Conservation (phyloP, 768 basidiomycete species). For the Tricholoma furcatifolium region DNA sequence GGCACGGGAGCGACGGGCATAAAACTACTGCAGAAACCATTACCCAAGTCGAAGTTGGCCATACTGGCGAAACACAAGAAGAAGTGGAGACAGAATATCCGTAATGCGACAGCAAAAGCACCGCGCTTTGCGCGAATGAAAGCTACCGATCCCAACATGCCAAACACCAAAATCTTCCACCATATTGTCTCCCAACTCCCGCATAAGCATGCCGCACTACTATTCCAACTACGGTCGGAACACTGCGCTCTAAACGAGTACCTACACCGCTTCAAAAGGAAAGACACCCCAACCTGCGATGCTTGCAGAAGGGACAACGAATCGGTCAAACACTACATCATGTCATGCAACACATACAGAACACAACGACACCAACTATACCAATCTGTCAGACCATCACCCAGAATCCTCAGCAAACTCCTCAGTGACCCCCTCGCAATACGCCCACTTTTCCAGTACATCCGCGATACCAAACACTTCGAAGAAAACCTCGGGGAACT, state of each 20-base stretch:
- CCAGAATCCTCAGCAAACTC: no score
- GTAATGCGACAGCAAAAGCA: not conserved
- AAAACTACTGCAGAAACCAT: not conserved
- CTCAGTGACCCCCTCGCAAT: not conserved
- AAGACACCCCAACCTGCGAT: no score
- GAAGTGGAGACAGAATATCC: not conserved
- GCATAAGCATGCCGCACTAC: slow-evolving; percentile 11
- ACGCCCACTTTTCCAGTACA: no score
- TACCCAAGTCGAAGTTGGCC: not conserved
- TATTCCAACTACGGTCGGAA: slow-evolving; percentile 3
- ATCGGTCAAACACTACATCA: slow-evolving; percentile 27
- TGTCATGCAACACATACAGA: slow-evolving; percentile 24
- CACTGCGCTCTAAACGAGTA: no score
- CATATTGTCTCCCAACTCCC: no score
- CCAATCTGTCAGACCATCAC: not conserved
- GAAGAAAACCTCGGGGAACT: no score
- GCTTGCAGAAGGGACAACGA: slow-evolving; percentile 21
- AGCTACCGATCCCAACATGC: slow-evolving; percentile 10
- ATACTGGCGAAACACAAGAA: not conserved
- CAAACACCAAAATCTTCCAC: no score
- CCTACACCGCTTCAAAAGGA: no score
- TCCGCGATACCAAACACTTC: no score
- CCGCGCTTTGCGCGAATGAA: not conserved
- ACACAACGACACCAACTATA: not conserved
- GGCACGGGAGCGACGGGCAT: not conserved